These are phyloP conservation scores for Mesembryanthemum crystallinum DNA, from an alignment of 148 eudicot genomes.

Conservation along the genomic window DNA sequence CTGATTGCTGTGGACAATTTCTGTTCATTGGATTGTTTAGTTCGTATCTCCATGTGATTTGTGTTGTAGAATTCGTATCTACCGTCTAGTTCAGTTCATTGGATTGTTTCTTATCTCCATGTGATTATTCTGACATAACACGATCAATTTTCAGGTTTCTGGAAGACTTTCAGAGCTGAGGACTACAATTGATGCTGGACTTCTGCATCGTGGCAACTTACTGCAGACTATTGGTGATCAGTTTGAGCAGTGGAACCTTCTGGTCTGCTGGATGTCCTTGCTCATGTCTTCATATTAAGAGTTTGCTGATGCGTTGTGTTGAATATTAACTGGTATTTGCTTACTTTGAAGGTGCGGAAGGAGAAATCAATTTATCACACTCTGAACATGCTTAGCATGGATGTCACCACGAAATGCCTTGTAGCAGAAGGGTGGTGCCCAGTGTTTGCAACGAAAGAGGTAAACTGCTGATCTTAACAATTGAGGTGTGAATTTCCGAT, in stretches of 20 bases:
- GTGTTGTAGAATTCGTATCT: background rate
- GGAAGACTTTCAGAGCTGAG: conserved; percentile 75
- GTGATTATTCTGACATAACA: background rate
- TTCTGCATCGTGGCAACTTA: conserved; percentile 62
- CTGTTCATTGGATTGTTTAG: background rate
- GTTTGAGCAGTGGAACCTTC: conserved; percentile 73
- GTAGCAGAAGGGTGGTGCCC: conserved; percentile 99
- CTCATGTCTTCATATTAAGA: background rate
- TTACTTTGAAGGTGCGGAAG: conserved; percentile 62
- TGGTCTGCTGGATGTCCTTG: conserved; percentile 49
- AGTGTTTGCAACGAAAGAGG: conserved; percentile 85
- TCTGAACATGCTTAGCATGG: conserved; percentile 95
- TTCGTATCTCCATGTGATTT: background rate
- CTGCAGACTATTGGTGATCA: conserved; percentile 75
- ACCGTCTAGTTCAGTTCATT: background rate
- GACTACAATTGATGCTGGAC: conserved; percentile 84
- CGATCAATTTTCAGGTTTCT: conserved; percentile 57
- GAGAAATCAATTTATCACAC: conserved; percentile 93
- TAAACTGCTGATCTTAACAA: conserved; percentile 21
- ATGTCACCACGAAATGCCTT: conserved; percentile 95
- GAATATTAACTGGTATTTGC: background rate
- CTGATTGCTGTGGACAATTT: background rate
- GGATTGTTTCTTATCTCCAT: background rate
- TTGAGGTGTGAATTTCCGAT: background rate
- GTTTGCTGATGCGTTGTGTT: background rate